These are phyloP conservation scores for Pythium coloratum DNA, from an alignment of 352 stramenopile genomes.

Conservation along the genomic window DNA sequence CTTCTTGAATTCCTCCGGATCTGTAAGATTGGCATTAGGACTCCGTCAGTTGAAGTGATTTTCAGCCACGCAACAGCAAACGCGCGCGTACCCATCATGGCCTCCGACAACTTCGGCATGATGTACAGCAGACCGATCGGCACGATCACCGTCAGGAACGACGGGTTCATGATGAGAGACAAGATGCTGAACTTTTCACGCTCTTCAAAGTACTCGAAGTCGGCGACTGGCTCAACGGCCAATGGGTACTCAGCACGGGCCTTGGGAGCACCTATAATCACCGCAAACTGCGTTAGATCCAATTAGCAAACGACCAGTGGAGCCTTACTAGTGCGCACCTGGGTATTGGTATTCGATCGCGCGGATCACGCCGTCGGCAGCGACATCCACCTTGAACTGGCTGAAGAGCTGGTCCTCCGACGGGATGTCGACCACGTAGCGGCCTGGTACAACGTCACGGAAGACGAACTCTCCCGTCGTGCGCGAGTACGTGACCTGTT, in stretches of 20 bases:
- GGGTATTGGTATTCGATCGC: constrained; percentile 83
- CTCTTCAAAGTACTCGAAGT: constrained; percentile 83
- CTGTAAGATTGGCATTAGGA: constrained; percentile 25
- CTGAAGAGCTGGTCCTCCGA: constrained; percentile 72
- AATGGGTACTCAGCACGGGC: constrained; percentile 61
- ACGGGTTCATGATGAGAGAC: constrained; percentile 75
- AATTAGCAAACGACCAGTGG: background rate
- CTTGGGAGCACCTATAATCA: constrained; percentile 46
- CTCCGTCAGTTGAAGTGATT: background rate
- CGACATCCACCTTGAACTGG: constrained; percentile 68
- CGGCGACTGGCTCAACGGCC: constrained; percentile 55
- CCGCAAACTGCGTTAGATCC: background rate
- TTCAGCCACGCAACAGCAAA: background rate
- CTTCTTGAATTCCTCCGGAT: constrained; percentile 87
- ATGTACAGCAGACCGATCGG: constrained; percentile 79
- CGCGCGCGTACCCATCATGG: constrained; percentile 62
- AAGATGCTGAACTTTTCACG: constrained; percentile 83
- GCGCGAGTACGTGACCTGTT: constrained; percentile 67
- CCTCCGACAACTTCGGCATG: constrained; percentile 76
- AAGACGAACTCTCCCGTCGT: constrained; percentile 72
- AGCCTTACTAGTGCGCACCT: constrained; percentile 19
- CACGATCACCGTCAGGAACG: constrained; percentile 77
- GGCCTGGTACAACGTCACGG: constrained; percentile 62
- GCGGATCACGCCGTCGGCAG: constrained; percentile 48
- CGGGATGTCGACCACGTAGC: constrained; percentile 77